A percentile compares a stretch with the other conserved stretches of the same genome.
These are phyloP conservation scores for Anastatica hierochuntica DNA, from an alignment of 345 rosid species.

Conservation along the genomic window DNA sequence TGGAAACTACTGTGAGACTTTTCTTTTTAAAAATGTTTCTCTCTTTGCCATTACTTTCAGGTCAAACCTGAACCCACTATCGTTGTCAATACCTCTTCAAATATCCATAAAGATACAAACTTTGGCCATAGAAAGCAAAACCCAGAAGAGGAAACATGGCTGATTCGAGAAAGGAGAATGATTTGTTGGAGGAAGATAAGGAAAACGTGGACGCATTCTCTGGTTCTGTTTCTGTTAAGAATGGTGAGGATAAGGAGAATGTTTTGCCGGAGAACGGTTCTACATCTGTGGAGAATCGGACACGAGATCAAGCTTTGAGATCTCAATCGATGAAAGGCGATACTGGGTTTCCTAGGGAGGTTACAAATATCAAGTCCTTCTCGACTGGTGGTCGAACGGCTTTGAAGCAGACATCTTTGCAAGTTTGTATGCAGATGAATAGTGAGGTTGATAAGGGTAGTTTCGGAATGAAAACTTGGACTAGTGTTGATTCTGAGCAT, in stretches of 20 bases:
- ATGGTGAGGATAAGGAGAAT: slow-evolving; percentile 34
- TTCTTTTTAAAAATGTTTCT: not conserved
- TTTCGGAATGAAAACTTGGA: slow-evolving; percentile 48
- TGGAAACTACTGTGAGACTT: not conserved
- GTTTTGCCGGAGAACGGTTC: slow-evolving; percentile 22
- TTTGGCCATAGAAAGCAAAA: too few relatives aligned
- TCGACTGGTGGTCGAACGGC: slow-evolving; percentile 45
- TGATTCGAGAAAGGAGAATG: slow-evolving; percentile 15
- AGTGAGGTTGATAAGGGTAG: slow-evolving; percentile 42
- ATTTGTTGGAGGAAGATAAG: slow-evolving; percentile 27
- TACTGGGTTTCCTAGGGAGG: slow-evolving; percentile 24
- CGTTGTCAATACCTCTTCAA: too few relatives aligned
- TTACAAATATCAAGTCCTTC: slow-evolving; percentile 38
- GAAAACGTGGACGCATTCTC: slow-evolving; percentile 29
- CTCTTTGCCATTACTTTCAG: not conserved
- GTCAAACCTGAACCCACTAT: too few relatives aligned
- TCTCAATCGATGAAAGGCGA: slow-evolving; percentile 35
- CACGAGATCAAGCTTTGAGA: slow-evolving; percentile 22
- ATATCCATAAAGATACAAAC: too few relatives aligned
- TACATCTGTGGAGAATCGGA: slow-evolving; percentile 16
- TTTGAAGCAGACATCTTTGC: slow-evolving; percentile 66
- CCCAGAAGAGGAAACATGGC: slow-evolving; percentile 17
- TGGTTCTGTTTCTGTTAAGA: slow-evolving; percentile 10
- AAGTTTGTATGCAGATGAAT: slow-evolving; percentile 70
- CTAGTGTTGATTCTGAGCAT: slow-evolving; percentile 54